A percentile compares a stretch with the other conserved stretches of the same genome.
Conservation (phyloP, 495 filamentous ascomycete genomes). For the Xylaria scruposa region DNA sequence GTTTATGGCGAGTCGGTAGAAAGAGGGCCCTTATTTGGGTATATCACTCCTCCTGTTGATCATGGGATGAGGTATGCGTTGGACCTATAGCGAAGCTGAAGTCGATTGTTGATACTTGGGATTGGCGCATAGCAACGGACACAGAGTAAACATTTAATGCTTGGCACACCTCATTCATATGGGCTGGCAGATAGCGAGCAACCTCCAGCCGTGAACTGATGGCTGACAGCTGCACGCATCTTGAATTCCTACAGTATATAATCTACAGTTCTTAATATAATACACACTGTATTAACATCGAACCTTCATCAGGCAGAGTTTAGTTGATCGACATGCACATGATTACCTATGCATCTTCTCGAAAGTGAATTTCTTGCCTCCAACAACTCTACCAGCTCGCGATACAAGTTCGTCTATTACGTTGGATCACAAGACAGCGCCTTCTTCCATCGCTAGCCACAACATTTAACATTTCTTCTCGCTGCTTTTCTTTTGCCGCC, state of each 20-base stretch:
- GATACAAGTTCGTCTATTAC: neutral
- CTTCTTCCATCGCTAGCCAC: neutral
- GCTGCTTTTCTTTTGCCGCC: neutral
- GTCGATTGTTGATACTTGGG: constrained; percentile 24
- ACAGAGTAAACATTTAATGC: constrained; percentile 23
- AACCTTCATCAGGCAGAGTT: neutral
- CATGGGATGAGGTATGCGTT: neutral
- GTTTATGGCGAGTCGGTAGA: neutral
- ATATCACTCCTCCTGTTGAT: neutral
- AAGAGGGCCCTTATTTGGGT: neutral
- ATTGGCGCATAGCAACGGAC: constrained; percentile 28
- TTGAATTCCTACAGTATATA: neutral
- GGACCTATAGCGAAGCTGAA: neutral
- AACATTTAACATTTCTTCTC: neutral
- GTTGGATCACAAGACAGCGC: neutral
- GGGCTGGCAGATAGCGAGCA: neutral
- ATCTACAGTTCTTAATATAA: neutral
- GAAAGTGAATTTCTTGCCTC: neutral
- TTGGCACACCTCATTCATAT: constrained; percentile 29
- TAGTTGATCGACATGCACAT: constrained; percentile 1
- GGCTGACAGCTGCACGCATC: neutral
- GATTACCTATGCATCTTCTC: neutral
- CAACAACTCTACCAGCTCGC: neutral
- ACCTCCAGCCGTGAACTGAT: neutral
- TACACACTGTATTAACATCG: neutral